A percentile compares a stretch with the other conserved stretches of the same genome.
Conservation (phyloP, 2,329 filamentous ascomycete genomes). For the Penicillium sp. region DNA sequence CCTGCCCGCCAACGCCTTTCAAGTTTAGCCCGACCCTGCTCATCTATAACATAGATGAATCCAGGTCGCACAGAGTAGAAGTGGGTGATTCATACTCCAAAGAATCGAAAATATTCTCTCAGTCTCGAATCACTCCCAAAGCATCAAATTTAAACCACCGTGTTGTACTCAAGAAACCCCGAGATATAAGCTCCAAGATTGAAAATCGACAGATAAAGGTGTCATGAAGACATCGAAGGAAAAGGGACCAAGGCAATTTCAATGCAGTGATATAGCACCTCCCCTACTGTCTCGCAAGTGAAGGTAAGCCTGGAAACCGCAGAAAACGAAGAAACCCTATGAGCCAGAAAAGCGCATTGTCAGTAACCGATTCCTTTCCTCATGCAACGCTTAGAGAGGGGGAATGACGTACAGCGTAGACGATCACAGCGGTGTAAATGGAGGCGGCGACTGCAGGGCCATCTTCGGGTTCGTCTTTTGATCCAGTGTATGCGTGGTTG, state of each 20-base stretch:
- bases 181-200: slow-evolving; percentile 19
- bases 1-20: slow-evolving; percentile 21
- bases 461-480: slow-evolving; percentile 67
- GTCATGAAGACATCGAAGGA: slow-evolving; percentile 19
- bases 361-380: slow-evolving; percentile 11
- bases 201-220: slow-evolving; percentile 18
- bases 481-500: slow-evolving; percentile 81
- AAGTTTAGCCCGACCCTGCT: slow-evolving; percentile 4
- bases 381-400: background rate
- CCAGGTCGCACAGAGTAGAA: slow-evolving; percentile 1
- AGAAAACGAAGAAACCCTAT: slow-evolving; percentile 87
- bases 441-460: slow-evolving; percentile 77
- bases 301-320: slow-evolving; percentile 81
- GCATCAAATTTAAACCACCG: slow-evolving; percentile 11
- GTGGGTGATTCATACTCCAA: background rate
- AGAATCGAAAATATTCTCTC: slow-evolving; percentile 1
- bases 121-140: slow-evolving; percentile 15
- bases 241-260: slow-evolving; percentile 22
- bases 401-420: slow-evolving; percentile 73
- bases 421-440: slow-evolving; percentile 81
- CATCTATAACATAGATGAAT: background rate
- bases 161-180: slow-evolving; percentile 16
- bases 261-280: slow-evolving; percentile 76
- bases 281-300: slow-evolving; percentile 79
- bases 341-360: slow-evolving; percentile 2